Conservation (phyloP, 805 yeast genomes). For the Candida pseudoglaebosa region DNA sequence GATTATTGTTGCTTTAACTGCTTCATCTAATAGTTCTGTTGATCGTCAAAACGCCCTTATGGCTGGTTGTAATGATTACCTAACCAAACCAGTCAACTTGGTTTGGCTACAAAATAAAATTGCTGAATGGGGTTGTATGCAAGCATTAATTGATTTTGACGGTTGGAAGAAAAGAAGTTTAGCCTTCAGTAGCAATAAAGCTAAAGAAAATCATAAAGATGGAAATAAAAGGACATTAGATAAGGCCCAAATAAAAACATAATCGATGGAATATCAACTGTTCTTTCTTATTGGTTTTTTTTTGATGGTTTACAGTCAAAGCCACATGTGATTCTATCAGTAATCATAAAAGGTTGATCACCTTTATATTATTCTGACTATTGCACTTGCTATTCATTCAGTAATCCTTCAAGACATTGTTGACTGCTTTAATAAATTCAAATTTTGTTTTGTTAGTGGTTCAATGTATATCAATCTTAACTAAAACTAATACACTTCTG, state of each 20-base stretch:
- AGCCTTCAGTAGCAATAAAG: constrained; percentile 4
- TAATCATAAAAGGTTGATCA: too few relatives aligned
- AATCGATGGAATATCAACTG: too few relatives aligned
- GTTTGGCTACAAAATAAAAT: constrained; percentile 93
- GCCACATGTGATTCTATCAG: too few relatives aligned
- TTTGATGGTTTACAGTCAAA: too few relatives aligned
- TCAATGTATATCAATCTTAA: too few relatives aligned
- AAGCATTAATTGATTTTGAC: constrained; percentile 91
- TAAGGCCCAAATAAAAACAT: background rate
- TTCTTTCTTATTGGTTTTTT: too few relatives aligned
- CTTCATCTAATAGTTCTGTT: constrained; percentile 71
- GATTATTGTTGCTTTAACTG: constrained; percentile 96
- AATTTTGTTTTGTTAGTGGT: too few relatives aligned
- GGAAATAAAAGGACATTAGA: background rate
- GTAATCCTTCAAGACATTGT: too few relatives aligned
- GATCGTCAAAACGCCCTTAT: constrained; percentile 89
- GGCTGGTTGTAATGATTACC: constrained; percentile 96
- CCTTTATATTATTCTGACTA: too few relatives aligned
- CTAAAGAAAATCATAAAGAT: background rate
- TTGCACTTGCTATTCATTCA: too few relatives aligned
- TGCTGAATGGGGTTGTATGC: constrained; percentile 99
- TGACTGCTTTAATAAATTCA: too few relatives aligned
- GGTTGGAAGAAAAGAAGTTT: constrained; percentile 60
- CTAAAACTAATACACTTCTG: too few relatives aligned
- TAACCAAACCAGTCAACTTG: constrained; percentile 93